Percentiles rank a stretch among this genome's conserved stretches.
Conservation (phyloP, 306 rosid genomes). For the Lotus japonicus region DNA sequence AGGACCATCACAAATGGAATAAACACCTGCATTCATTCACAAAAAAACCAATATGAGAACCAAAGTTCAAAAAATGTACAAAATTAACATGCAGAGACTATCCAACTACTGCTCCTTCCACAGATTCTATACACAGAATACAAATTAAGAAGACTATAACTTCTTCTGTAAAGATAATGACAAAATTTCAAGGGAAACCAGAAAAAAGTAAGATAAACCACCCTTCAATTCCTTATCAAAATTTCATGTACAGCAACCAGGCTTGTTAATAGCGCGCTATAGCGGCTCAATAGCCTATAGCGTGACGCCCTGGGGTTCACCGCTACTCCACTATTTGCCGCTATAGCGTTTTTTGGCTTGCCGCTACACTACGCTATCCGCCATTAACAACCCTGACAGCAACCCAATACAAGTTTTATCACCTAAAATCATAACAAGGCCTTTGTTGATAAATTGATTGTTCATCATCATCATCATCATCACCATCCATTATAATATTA, state of each 20-base stretch:
- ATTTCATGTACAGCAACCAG: neutral
- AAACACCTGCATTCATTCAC: constrained; percentile 62
- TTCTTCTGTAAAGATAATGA: neutral
- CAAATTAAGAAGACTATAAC: neutral
- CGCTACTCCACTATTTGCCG: too few species aligned
- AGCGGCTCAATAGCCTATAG: too few species aligned
- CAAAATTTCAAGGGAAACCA: neutral
- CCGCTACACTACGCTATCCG: too few species aligned
- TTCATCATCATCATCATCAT: neutral
- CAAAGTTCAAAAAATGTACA: neutral
- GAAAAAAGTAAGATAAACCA: neutral
- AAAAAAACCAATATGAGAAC: constrained; percentile 3
- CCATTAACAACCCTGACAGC: too few species aligned
- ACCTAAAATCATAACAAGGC: neutral
- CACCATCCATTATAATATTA: neutral
- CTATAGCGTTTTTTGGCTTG: too few species aligned
- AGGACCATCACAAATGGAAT: constrained; percentile 85
- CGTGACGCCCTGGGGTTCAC: too few species aligned
- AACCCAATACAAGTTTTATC: neutral
- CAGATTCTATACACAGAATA: neutral
- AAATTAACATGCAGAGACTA: constrained; percentile 1
- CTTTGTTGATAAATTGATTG: too few species aligned
- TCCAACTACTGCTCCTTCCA: neutral
- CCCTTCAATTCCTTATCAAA: neutral
- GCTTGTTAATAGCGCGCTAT: too few species aligned